Evolutionary conservation across 2,329 filamentous ascomycete species (phyloP).

Genomic region (Aspergillus terreus): DNA sequence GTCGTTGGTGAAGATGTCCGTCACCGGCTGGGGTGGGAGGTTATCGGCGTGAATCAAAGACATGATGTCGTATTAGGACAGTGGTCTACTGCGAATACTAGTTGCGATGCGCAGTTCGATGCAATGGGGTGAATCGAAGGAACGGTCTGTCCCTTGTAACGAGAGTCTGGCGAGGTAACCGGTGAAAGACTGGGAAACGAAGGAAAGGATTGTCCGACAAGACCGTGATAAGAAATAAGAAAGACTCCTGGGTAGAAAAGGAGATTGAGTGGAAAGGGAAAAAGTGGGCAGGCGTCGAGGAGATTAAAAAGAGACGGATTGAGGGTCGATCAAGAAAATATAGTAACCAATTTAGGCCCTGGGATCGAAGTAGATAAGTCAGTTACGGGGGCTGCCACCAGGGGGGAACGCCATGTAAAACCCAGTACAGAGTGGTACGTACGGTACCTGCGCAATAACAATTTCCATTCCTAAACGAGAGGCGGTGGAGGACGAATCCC

Average conservation of each 20-base stretch:
- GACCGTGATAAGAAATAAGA: constrained; percentile 21
- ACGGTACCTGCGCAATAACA: neutral
- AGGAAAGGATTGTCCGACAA: constrained; percentile 9
- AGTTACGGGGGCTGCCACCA: neutral
- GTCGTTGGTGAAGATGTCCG: constrained; percentile 56
- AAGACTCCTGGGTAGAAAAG: constrained; percentile 8
- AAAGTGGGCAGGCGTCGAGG: constrained; percentile 12
- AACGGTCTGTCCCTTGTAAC: constrained; percentile 1
- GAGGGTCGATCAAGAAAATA: constrained; percentile 16
- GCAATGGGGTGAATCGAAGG: neutral
- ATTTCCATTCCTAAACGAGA: too few species aligned
- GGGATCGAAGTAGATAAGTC: constrained; percentile 4
- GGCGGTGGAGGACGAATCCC: too few species aligned
- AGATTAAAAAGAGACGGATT: constrained; percentile 19
- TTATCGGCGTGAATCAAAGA: constrained; percentile 35
- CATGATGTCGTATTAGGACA: constrained; percentile 19
- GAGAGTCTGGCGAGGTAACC: constrained; percentile 2
- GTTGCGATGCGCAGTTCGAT: too few species aligned
- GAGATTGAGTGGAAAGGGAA: constrained; percentile 5
- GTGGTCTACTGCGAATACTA: neutral
- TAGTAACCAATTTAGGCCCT: neutral
- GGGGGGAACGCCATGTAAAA: neutral
- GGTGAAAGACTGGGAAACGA: constrained; percentile 1
- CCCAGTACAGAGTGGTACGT: neutral
- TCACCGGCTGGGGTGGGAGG: constrained; percentile 38